phyloP scores from a whole-genome alignment of 75 land plant species.

The Selaginella tamariscina region DNA sequence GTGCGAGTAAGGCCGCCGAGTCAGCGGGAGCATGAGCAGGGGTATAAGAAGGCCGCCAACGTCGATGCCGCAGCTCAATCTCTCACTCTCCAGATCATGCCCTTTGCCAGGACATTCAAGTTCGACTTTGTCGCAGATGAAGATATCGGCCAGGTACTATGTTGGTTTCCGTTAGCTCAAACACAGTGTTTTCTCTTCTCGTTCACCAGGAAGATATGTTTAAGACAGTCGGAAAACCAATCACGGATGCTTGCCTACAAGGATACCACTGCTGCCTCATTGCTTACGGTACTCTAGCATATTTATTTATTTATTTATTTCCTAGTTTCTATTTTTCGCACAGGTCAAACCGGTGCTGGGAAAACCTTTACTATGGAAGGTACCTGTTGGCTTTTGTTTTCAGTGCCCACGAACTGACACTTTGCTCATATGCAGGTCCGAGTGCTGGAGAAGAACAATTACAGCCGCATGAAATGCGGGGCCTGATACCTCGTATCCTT shows the following conservation, averaged over 20 bases:
- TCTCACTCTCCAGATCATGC: constrained; percentile 6
- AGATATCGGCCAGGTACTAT: constrained; percentile 9
- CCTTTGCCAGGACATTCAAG: constrained; percentile 14
- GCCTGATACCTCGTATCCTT: constrained; percentile 20
- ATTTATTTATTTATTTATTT: not conserved
- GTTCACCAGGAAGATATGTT: constrained; percentile 22
- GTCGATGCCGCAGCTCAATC: constrained; percentile 17
- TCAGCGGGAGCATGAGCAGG: constrained; percentile 18
- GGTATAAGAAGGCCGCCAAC: constrained; percentile 12
- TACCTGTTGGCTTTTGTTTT: not conserved
- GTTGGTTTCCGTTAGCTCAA: not conserved
- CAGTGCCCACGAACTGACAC: not conserved
- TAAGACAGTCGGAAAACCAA: constrained; percentile 18
- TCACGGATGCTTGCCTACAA: constrained; percentile 26
- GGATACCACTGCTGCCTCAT: constrained; percentile 26
- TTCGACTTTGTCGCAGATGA: constrained; percentile 24
- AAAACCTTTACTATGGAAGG: constrained; percentile 27
- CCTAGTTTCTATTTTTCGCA: not conserved
- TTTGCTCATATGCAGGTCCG: not conserved
- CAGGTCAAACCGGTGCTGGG: constrained; percentile 25
- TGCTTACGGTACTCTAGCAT: constrained; percentile 15
- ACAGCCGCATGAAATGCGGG: constrained; percentile 11
- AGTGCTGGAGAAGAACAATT: not conserved
- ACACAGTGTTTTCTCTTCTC: not conserved
- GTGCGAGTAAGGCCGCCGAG: constrained; percentile 19